A percentile compares a stretch with the other conserved stretches of the same genome.
Conservation (phyloP, 1,284 basidiomycete genomes). For the Phenoliferia sp. region DNA sequence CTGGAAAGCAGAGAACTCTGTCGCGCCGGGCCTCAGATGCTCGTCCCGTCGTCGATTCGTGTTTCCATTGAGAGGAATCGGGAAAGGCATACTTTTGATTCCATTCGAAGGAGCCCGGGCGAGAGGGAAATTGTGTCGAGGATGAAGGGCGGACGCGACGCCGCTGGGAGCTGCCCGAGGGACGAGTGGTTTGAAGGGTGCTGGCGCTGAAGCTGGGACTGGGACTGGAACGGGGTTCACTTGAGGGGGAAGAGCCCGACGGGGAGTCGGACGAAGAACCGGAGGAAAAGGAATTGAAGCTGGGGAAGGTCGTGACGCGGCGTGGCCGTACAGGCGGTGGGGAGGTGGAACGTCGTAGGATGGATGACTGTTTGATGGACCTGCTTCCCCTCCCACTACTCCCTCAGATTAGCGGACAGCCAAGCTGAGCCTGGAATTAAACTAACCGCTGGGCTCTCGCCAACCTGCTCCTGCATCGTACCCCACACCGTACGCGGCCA, state of each 20-base stretch:
- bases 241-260: neutral
- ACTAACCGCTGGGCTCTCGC: too few relatives aligned
- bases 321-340: too few relatives aligned
- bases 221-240: neutral
- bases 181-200: neutral
- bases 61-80: constrained; percentile 4
- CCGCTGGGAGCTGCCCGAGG: neutral
- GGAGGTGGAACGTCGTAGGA: too few relatives aligned
- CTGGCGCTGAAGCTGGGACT: neutral
- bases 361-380: too few relatives aligned
- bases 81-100: neutral
- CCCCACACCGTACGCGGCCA: too few relatives aligned
- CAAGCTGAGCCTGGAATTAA: too few relatives aligned
- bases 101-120: neutral
- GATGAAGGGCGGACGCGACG: neutral
- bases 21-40: neutral
- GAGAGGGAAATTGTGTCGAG: neutral
- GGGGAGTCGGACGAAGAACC: neutral
- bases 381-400: too few relatives aligned
- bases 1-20: neutral
- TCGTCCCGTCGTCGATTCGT: constrained; percentile 1
- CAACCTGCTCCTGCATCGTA: too few relatives aligned
- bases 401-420: too few relatives aligned
- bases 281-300: too few relatives aligned
- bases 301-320: too few relatives aligned